Evolutionary conservation across 192 early-diverging fungal genomes (phyloP).

Genomic region (Rhizophagus clarus): DNA sequence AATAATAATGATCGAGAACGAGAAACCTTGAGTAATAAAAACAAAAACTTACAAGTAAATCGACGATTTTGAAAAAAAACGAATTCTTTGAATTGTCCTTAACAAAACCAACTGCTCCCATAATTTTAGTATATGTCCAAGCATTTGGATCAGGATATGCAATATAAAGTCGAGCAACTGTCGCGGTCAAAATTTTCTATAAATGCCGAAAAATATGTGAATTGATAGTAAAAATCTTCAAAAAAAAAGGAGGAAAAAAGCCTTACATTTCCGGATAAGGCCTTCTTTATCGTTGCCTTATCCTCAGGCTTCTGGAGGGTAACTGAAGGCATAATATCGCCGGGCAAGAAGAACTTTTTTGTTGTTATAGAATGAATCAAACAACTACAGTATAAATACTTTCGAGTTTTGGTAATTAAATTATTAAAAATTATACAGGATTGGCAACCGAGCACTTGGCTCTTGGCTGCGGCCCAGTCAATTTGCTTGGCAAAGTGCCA

Average conservation of each 20-base stretch:
- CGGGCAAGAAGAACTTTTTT: too few species aligned
- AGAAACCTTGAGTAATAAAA: neutral
- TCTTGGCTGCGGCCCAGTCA: too few species aligned
- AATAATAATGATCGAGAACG: neutral
- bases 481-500: too few species aligned
- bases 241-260: too few species aligned
- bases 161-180: slow-evolving; percentile 74
- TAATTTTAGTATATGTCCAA: slow-evolving; percentile 72
- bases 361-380: neutral
- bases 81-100: slow-evolving; percentile 64
- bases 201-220: neutral
- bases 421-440: too few species aligned
- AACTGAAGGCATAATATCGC: slow-evolving; percentile 67
- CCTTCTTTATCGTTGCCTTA: slow-evolving; percentile 64
- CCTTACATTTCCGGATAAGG: slow-evolving; percentile 58
- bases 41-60: slow-evolving; percentile 51
- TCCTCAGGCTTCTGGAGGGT: slow-evolving; percentile 65
- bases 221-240: neutral
- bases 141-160: slow-evolving; percentile 64
- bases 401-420: too few species aligned
- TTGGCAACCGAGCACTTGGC: too few species aligned
- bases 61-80: slow-evolving; percentile 71
- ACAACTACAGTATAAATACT: too few species aligned
- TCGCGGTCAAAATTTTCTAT: slow-evolving; percentile 79
- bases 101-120: slow-evolving; percentile 72